A percentile compares a stretch with the other conserved stretches of the same genome.
Conservation (phyloP, 2,329 filamentous ascomycete genomes). For the Sporothrix globosa region DNA sequence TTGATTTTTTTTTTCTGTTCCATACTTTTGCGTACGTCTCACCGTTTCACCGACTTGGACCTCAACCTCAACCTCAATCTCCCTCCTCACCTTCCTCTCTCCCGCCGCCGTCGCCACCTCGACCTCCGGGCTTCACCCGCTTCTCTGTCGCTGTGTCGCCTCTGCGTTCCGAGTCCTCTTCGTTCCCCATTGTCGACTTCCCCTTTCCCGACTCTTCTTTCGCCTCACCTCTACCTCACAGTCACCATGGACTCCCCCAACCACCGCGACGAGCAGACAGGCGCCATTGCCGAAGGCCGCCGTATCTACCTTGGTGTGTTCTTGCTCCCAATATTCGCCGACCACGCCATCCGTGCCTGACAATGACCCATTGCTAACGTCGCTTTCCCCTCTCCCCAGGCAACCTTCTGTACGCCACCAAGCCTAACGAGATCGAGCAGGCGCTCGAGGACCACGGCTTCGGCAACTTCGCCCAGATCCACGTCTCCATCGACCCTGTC, state of each 20-base stretch:
- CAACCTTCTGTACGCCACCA: constrained; percentile 63
- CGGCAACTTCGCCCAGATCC: constrained; percentile 56
- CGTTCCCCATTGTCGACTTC: not conserved
- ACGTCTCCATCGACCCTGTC: constrained; percentile 70
- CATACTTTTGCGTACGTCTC: constrained; percentile 1
- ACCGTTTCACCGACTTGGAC: constrained; percentile 17
- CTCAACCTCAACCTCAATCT: not conserved
- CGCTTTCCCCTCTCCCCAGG: constrained; percentile 50
- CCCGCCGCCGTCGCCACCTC: not conserved
- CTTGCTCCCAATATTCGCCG: no score
- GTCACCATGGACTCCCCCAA: constrained; percentile 29
- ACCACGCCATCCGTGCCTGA: not conserved
- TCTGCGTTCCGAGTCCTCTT: no score
- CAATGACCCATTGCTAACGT: constrained; percentile 49
- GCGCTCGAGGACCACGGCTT: constrained; percentile 45
- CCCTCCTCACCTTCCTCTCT: not conserved
- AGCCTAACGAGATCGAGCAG: constrained; percentile 45
- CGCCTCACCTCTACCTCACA: not conserved
- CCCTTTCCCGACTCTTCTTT: not conserved
- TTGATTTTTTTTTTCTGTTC: constrained; percentile 23
- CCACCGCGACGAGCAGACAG: constrained; percentile 22
- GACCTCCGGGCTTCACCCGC: not conserved
- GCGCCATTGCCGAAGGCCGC: constrained; percentile 33
- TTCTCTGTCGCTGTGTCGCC: not conserved
- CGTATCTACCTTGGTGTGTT: constrained; percentile 33